These are phyloP conservation scores for Xylaria multiplex DNA, from an alignment of 2,329 filamentous ascomycete species.

Conservation along the genomic window DNA sequence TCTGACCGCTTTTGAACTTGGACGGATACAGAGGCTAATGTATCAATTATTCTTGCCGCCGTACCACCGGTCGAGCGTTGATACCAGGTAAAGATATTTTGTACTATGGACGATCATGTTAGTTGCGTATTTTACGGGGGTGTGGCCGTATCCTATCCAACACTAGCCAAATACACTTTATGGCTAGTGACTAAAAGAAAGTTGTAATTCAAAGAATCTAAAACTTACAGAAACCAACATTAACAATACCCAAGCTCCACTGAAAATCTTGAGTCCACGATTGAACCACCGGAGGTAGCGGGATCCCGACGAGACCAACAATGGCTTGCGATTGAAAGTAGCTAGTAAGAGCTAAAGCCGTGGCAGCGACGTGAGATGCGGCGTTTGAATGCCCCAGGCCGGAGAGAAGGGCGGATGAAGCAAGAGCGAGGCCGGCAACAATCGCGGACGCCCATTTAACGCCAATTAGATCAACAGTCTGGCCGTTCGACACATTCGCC, in stretches of 20 bases:
- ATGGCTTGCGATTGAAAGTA: conserved; percentile 97
- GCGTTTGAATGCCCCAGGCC: conserved; percentile 93
- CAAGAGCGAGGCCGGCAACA: conserved; percentile 83
- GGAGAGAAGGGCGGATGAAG: conserved; percentile 88
- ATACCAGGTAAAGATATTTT: conserved; percentile 93
- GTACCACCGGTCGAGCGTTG: conserved; percentile 91
- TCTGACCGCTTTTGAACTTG: conserved; percentile 75
- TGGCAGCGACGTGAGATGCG: conserved; percentile 91
- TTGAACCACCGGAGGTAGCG: conserved; percentile 85
- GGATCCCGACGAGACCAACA: conserved; percentile 83
- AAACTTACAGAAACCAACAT: conserved; percentile 70
- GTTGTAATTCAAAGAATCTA: neutral
- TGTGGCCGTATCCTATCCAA: neutral
- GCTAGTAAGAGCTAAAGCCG: conserved; percentile 90
- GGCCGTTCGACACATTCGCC: conserved; percentile 86
- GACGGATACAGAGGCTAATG: conserved; percentile 79
- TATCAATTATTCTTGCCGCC: conserved; percentile 80
- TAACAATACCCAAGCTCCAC: conserved; percentile 97
- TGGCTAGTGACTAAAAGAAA: neutral
- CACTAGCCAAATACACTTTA: neutral
- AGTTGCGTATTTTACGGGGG: conserved; percentile 16
- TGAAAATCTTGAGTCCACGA: conserved; percentile 98
- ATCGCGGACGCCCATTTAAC: conserved; percentile 92
- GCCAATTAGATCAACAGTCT: conserved; percentile 87
- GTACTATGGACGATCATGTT: conserved; percentile 61